Percentiles rank a stretch among this genome's conserved stretches.
These are phyloP conservation scores for Corynascus novoguineensis DNA, from an alignment of 495 filamentous ascomycete species.

Conservation along the genomic window DNA sequence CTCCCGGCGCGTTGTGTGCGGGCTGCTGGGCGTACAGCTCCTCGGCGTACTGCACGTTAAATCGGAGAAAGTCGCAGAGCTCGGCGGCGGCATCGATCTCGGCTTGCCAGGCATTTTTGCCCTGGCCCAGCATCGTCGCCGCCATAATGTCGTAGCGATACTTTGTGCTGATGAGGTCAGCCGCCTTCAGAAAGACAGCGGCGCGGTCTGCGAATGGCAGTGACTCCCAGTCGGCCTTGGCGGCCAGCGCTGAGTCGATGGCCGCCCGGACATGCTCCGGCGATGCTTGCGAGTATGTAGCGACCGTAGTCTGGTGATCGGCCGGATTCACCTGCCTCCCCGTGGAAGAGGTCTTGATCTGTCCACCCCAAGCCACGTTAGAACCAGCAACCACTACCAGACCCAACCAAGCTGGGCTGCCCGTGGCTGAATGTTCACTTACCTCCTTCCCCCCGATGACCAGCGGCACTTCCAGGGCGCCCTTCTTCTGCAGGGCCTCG, in stretches of 20 bases:
- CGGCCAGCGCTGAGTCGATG: constrained; percentile 73
- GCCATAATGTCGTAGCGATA: constrained; percentile 93
- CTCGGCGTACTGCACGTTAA: constrained; percentile 84
- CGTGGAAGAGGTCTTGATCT: constrained; percentile 50
- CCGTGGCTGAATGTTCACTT: too few relatives aligned
- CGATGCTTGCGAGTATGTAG: constrained; percentile 71
- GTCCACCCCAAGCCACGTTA: too few relatives aligned
- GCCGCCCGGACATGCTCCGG: constrained; percentile 65
- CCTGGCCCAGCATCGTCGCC: constrained; percentile 87
- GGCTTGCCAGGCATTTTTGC: constrained; percentile 94
- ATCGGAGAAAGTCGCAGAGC: constrained; percentile 83
- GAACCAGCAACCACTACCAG: too few relatives aligned
- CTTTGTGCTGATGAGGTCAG: constrained; percentile 79
- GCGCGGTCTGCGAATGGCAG: constrained; percentile 83
- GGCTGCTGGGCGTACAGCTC: constrained; percentile 84
- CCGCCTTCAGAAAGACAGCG: constrained; percentile 91
- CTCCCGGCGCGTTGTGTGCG: constrained; percentile 63
- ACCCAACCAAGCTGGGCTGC: too few relatives aligned
- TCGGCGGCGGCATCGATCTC: constrained; percentile 95
- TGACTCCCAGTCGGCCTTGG: constrained; percentile 74
- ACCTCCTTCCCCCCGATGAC: constrained; percentile 76
- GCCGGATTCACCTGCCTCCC: constrained; percentile 68
- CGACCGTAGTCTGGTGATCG: constrained; percentile 63
- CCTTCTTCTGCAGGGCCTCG: constrained; percentile 51
- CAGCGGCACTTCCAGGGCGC: constrained; percentile 66